Evolutionary conservation across 768 basidiomycete genomes (phyloP).

Genomic region (Ephemerocybe angulata): DNA sequence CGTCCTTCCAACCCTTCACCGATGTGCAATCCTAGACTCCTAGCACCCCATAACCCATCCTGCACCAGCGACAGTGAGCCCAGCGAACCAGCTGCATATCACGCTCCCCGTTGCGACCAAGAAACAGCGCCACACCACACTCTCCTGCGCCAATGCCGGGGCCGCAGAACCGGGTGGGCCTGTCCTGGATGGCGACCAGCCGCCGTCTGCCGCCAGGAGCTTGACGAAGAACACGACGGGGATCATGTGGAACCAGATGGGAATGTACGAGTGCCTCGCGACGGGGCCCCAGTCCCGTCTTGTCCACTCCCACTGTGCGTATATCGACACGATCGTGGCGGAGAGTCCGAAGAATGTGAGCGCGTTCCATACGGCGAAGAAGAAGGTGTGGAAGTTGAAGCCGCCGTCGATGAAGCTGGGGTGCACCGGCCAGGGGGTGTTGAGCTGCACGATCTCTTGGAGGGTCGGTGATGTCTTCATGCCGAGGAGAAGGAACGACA

Average conservation of each 20-base stretch:
- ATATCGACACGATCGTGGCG: slow-evolving; percentile 15
- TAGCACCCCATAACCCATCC: slow-evolving; percentile 2
- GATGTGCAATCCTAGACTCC: too few relatives aligned
- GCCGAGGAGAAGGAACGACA: neutral
- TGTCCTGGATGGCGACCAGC: neutral
- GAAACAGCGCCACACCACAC: slow-evolving; percentile 2
- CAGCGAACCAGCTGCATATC: slow-evolving; percentile 2
- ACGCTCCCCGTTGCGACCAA: neutral
- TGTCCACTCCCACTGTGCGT: slow-evolving; percentile 12
- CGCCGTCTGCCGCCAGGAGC: neutral
- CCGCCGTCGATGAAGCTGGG: slow-evolving; percentile 14
- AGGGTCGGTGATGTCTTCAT: slow-evolving; percentile 5
- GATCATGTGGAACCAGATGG: slow-evolving; percentile 20
- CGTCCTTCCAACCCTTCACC: too few relatives aligned
- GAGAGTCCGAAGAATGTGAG: slow-evolving; percentile 15
- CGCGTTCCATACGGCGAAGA: slow-evolving; percentile 17
- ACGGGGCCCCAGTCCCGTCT: slow-evolving; percentile 16
- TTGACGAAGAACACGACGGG: slow-evolving; percentile 8
- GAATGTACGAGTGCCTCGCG: slow-evolving; percentile 16
- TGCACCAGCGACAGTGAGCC: neutral
- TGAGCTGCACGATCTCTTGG: slow-evolving; percentile 10
- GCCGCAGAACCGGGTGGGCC: neutral
- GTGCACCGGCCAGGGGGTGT: slow-evolving; percentile 10
- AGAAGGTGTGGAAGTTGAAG: slow-evolving; percentile 14
- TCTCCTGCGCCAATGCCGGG: neutral